Conservation (phyloP, 768 basidiomycete species). For the Trametes punicea region DNA sequence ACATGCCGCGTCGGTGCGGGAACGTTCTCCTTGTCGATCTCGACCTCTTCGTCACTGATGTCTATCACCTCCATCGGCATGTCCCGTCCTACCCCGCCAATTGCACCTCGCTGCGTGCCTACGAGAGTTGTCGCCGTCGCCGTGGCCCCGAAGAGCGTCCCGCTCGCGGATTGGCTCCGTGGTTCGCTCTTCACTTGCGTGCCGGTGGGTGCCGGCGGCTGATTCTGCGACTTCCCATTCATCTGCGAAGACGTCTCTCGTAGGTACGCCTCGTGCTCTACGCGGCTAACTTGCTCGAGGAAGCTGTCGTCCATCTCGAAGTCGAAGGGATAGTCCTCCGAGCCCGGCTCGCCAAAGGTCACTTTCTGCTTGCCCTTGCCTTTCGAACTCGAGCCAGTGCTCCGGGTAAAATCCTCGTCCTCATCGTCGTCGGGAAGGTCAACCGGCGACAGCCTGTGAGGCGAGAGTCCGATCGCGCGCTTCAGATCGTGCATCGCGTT, state of each 20-base stretch:
- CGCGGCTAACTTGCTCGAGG: constrained; percentile 37
- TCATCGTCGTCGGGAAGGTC: constrained; percentile 33
- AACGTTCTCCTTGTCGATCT: constrained; percentile 61
- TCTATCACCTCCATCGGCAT: constrained; percentile 28
- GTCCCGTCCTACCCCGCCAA: background rate
- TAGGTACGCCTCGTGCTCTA: constrained; percentile 29
- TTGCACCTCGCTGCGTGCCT: background rate
- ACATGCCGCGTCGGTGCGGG: constrained; percentile 51
- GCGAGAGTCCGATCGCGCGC: constrained; percentile 25
- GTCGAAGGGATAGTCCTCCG: constrained; percentile 27
- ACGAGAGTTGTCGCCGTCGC: background rate
- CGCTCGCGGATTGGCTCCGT: background rate
- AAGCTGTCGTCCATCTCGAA: constrained; percentile 39
- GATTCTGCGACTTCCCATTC: background rate
- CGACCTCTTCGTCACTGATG: constrained; percentile 47
- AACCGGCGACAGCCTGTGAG: constrained; percentile 19
- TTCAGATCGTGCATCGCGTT: constrained; percentile 31
- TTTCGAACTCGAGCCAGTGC: background rate
- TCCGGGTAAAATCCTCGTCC: constrained; percentile 2
- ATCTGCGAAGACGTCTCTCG: background rate
- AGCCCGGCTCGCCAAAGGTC: constrained; percentile 6
- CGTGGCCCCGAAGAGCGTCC: background rate
- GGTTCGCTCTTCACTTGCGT: constrained; percentile 12
- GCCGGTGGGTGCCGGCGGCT: background rate
- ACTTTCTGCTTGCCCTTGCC: constrained; percentile 3